A percentile compares a stretch with the other conserved stretches of the same genome.
These are phyloP conservation scores for Wickerhamomyces chambardii DNA, from an alignment of 805 yeast genomes.

Conservation along the genomic window DNA sequence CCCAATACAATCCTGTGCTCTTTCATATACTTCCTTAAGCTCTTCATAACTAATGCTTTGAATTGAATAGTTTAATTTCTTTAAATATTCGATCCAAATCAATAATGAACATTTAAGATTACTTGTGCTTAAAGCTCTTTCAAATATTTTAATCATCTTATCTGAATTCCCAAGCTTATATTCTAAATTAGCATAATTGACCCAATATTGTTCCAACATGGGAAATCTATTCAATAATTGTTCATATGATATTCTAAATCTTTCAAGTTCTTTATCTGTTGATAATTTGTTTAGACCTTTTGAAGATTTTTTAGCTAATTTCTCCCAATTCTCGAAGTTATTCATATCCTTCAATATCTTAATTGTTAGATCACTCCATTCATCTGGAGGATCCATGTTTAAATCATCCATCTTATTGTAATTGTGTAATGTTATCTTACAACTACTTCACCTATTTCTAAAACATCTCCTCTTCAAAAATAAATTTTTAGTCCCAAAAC, in stretches of 20 bases:
- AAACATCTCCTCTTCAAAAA: no score
- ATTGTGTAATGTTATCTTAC: no score
- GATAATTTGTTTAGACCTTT: conserved; percentile 27
- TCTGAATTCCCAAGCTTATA: conserved; percentile 33
- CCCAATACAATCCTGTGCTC: conserved; percentile 41
- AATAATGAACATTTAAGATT: conserved; percentile 34
- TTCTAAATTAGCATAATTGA: conserved; percentile 40
- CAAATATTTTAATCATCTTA: conserved; percentile 25
- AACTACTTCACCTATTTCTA: no score
- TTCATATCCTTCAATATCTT: conserved; percentile 21
- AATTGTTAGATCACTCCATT: conserved; percentile 2
- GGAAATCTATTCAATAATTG: conserved; percentile 40
- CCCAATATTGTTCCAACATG: conserved; percentile 44
- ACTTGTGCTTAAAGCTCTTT: conserved; percentile 23
- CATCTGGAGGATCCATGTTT: no score
- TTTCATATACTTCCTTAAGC: conserved; percentile 30
- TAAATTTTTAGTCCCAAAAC: no score
- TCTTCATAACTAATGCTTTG: conserved; percentile 19
- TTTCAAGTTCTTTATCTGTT: conserved; percentile 17
- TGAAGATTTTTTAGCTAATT: conserved; percentile 23
- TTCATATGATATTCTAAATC: conserved; percentile 30
- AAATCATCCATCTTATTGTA: no score
- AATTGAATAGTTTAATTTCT: conserved; percentile 22
- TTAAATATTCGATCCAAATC: conserved; percentile 41
- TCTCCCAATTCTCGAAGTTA: conserved; percentile 27